Conservation (phyloP, 345 rosid species). For the Cardamine occulta region DNA sequence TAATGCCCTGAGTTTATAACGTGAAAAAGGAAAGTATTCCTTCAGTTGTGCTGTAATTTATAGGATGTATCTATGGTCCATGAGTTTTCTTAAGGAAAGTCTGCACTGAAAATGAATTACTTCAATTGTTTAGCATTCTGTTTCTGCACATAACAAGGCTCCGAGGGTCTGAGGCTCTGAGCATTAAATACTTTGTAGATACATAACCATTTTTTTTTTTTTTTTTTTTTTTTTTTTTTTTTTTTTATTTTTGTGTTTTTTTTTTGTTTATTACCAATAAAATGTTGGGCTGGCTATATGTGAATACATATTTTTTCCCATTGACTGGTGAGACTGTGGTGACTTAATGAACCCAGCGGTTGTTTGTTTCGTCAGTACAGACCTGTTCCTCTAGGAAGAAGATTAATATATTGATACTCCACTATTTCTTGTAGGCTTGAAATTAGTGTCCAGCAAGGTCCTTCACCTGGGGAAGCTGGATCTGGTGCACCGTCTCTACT, state of each 20-base stretch:
- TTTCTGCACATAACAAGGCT: background rate
- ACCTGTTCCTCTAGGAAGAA: background rate
- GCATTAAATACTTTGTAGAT: background rate
- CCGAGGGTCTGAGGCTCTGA: constrained; percentile 4
- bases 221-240: too few species aligned
- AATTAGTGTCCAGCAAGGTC: constrained; percentile 69
- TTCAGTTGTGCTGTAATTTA: background rate
- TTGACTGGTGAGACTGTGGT: constrained; percentile 9
- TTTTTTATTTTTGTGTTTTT: too few species aligned
- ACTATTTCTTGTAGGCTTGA: constrained; percentile 62
- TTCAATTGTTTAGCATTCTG: background rate
- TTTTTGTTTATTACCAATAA: constrained; percentile 10
- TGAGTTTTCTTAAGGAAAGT: constrained; percentile 3
- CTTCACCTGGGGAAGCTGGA: constrained; percentile 60
- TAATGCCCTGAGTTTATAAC: constrained; percentile 6
- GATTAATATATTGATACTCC: constrained; percentile 18
- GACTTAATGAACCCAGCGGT: constrained; percentile 13
- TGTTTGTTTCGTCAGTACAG: constrained; percentile 4
- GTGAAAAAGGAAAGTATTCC: constrained; percentile 14
- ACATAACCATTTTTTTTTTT: too few species aligned
- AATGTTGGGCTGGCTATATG: constrained; percentile 9
- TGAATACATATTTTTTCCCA: background rate
- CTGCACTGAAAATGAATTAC: background rate
- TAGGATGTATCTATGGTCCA: constrained; percentile 1
- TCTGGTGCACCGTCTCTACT: constrained; percentile 82